These are phyloP conservation scores for Saitozyma podzolica DNA, from an alignment of 768 basidiomycete genomes.

Conservation along the genomic window DNA sequence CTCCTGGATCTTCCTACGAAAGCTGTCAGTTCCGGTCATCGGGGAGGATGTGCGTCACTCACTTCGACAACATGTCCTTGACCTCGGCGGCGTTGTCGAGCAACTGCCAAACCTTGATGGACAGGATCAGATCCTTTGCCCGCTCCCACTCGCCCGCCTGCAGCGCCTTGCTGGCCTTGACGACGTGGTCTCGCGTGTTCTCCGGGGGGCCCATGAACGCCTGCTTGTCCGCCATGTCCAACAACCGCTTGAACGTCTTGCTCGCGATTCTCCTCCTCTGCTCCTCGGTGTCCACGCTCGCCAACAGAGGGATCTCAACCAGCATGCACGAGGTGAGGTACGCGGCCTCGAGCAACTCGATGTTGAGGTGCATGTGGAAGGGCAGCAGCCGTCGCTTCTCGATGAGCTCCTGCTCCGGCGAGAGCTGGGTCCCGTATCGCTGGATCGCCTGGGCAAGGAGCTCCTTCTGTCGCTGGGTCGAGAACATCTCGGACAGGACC, in stretches of 20 bases:
- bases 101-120: constrained; percentile 96
- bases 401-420: constrained; percentile 94
- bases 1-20: constrained; percentile 89
- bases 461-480: constrained; percentile 95
- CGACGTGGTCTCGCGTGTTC: constrained; percentile 96
- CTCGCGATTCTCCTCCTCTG: constrained; percentile 87
- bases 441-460: constrained; percentile 95
- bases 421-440: constrained; percentile 69
- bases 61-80: constrained; percentile 95
- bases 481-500: constrained; percentile 91
- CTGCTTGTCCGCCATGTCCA: constrained; percentile 96
- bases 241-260: constrained; percentile 90
- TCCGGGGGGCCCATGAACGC: constrained; percentile 98
- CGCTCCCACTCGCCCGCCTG: constrained; percentile 97
- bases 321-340: constrained; percentile 99
- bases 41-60: constrained; percentile 24
- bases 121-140: constrained; percentile 86
- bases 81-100: constrained; percentile 86
- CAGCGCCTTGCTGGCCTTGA: constrained; percentile 96
- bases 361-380: constrained; percentile 99
- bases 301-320: constrained; percentile 91
- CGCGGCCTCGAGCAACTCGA: constrained; percentile 92
- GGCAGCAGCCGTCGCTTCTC: constrained; percentile 94
- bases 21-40: constrained; percentile 7
- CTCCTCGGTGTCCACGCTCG: constrained; percentile 92